phyloP scores from a whole-genome alignment of 2,329 filamentous ascomycete genomes.

The Xylariales sp. region DNA sequence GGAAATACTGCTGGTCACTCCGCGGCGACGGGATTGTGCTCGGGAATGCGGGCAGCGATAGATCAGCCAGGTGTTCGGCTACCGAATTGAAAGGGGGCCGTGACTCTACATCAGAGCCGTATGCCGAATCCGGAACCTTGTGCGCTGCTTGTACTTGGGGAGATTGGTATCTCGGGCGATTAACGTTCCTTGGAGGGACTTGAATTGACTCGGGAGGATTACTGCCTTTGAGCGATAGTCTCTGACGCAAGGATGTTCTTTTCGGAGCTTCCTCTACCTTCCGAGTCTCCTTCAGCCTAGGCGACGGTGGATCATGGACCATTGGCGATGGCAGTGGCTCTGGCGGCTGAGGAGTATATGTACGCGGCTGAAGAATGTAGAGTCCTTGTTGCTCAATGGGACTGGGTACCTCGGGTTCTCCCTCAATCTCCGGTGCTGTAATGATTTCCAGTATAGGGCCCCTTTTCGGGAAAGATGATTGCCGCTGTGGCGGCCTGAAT shows the following conservation, averaged over 20 bases:
- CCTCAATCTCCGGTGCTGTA: conserved; percentile 13
- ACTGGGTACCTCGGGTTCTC: conserved; percentile 8
- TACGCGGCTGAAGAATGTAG: conserved; percentile 52
- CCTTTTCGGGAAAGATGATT: conserved; percentile 13
- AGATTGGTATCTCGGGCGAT: conserved; percentile 25
- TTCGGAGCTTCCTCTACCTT: conserved; percentile 20
- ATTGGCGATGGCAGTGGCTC: conserved; percentile 45
- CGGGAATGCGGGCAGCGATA: conserved; percentile 32
- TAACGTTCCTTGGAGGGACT: conserved; percentile 41
- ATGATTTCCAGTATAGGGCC: conserved; percentile 15
- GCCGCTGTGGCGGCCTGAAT: conserved; percentile 17
- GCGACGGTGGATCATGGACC: conserved; percentile 14
- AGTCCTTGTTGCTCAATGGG: conserved; percentile 34
- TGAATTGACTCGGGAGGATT: conserved; percentile 49
- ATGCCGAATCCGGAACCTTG: conserved; percentile 39
- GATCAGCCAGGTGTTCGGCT: conserved; percentile 24
- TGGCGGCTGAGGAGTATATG: conserved; percentile 50
- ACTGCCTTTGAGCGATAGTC: conserved; percentile 47
- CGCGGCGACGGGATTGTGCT: conserved; percentile 43
- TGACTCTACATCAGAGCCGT: conserved; percentile 42
- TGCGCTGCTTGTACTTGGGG: conserved; percentile 10
- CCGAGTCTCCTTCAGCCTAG: background rate
- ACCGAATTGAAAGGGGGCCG: conserved; percentile 32
- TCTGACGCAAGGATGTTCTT: conserved; percentile 46
- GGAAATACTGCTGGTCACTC: conserved; percentile 55